Conservation (phyloP, 2,329 filamentous ascomycete genomes). For the Neoarthrinium moseri region DNA sequence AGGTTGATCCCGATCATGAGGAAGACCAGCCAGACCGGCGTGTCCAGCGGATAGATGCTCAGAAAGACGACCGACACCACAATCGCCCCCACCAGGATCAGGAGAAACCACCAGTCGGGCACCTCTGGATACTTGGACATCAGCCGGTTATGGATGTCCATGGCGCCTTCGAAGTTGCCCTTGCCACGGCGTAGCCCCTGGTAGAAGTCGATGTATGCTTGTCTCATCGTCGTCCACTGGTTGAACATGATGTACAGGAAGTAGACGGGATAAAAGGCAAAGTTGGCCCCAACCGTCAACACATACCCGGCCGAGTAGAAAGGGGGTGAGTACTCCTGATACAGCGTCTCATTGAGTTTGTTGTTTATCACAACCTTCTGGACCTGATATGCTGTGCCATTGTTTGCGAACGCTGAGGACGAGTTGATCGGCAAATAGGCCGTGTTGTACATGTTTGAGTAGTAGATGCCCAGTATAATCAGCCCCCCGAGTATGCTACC, state of each 20-base stretch:
- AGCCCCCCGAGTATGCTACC: slow-evolving; percentile 24
- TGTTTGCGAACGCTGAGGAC: slow-evolving; percentile 40
- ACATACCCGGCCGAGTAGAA: slow-evolving; percentile 43
- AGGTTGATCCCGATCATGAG: slow-evolving; percentile 34
- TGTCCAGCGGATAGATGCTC: slow-evolving; percentile 29
- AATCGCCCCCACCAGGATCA: slow-evolving; percentile 33
- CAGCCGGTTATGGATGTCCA: slow-evolving; percentile 39
- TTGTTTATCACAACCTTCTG: slow-evolving; percentile 36
- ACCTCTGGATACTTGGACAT: slow-evolving; percentile 45
- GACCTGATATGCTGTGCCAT: slow-evolving; percentile 38
- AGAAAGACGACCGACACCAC: slow-evolving; percentile 32
- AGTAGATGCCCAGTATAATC: slow-evolving; percentile 39
- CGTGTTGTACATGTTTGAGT: slow-evolving; percentile 40
- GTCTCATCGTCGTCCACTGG: slow-evolving; percentile 35
- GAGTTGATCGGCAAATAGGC: slow-evolving; percentile 46
- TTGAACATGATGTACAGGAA: slow-evolving; percentile 42
- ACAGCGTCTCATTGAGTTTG: slow-evolving; percentile 34
- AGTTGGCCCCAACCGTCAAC: slow-evolving; percentile 39
- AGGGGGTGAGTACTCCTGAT: slow-evolving; percentile 42
- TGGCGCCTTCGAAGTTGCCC: slow-evolving; percentile 39
- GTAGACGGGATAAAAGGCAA: slow-evolving; percentile 42
- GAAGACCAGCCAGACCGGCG: slow-evolving; percentile 30
- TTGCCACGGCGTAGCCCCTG: slow-evolving; percentile 34
- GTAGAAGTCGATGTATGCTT: slow-evolving; percentile 38
- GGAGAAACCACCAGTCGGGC: slow-evolving; percentile 49